Conservation (phyloP, 257 asterid species). For the Solanum clarkiae region DNA sequence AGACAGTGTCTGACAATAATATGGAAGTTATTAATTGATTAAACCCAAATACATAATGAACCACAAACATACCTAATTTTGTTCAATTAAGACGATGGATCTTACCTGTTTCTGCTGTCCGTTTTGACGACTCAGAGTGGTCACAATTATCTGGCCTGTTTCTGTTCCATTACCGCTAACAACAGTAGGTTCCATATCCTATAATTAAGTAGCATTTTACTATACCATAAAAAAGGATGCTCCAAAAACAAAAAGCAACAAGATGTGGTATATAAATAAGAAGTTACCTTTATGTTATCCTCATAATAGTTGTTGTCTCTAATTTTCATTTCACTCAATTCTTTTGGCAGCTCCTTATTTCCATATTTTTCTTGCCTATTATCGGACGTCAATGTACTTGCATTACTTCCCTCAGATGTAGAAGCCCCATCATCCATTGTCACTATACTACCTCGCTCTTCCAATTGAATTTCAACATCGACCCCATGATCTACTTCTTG, state of each 20-base stretch:
- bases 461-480: conserved; percentile 17
- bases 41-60: not conserved
- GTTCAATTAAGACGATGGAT: not conserved
- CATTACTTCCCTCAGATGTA: conserved; percentile 20
- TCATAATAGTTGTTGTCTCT: conserved; percentile 28
- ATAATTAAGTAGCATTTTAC: not conserved
- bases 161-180: conserved; percentile 79
- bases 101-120: conserved; percentile 81
- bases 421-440: conserved; percentile 17
- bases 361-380: conserved; percentile 26
- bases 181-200: conserved; percentile 72
- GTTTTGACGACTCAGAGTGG: conserved; percentile 53
- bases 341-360: conserved; percentile 25
- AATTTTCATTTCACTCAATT: conserved; percentile 23
- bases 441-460: conserved; percentile 19
- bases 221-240: not conserved
- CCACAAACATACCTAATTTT: not conserved
- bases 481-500: conserved; percentile 31
- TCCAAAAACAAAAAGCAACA: not conserved
- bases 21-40: not conserved
- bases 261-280: not conserved
- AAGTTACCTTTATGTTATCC: conserved; percentile 42
- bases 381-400: conserved; percentile 19
- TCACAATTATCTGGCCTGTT: conserved; percentile 82
- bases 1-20: conserved; percentile 52